Conservation (phyloP, 768 basidiomycete genomes). For the Rhodotorula sphaerocarpa region DNA sequence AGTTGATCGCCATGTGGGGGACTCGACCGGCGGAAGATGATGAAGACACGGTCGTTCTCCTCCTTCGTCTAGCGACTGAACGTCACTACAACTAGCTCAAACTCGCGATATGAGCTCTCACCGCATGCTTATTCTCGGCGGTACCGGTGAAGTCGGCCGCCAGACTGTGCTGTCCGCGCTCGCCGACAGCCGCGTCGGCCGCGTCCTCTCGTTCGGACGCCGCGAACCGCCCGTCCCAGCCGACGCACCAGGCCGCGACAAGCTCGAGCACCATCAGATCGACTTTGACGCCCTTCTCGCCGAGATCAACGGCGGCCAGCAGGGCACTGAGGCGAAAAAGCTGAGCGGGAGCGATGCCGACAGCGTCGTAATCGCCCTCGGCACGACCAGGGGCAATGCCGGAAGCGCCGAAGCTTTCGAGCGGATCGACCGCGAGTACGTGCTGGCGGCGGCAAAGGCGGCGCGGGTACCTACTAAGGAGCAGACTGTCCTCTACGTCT, state of each 20-base stretch:
- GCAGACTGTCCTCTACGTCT: constrained; percentile 64
- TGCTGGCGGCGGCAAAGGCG: constrained; percentile 52
- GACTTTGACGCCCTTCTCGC: constrained; percentile 51
- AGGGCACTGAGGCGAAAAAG: constrained; percentile 47
- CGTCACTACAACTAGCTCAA: no score
- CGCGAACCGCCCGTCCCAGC: constrained; percentile 50
- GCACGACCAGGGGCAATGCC: constrained; percentile 57
- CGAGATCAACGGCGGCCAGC: constrained; percentile 50
- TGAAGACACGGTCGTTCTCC: no score
- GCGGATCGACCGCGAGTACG: constrained; percentile 68
- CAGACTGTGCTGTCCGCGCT: constrained; percentile 59
- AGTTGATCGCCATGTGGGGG: no score
- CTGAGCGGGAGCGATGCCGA: constrained; percentile 55
- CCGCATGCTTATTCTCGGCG: constrained; percentile 54
- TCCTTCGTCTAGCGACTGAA: no score
- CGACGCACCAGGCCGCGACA: constrained; percentile 45
- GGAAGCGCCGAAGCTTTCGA: constrained; percentile 62
- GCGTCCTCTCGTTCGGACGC: constrained; percentile 64
- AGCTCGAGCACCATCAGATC: constrained; percentile 48
- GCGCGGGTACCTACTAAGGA: constrained; percentile 52
- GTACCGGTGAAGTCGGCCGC: constrained; percentile 63
- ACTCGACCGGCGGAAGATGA: no score
- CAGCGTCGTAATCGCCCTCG: constrained; percentile 65
- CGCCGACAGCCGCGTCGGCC: constrained; percentile 51
- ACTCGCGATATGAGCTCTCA: neutral